These are phyloP conservation scores for Bolboschoenus planiculmis DNA, from an alignment of 176 grass and related monocot genomes.

Conservation along the genomic window DNA sequence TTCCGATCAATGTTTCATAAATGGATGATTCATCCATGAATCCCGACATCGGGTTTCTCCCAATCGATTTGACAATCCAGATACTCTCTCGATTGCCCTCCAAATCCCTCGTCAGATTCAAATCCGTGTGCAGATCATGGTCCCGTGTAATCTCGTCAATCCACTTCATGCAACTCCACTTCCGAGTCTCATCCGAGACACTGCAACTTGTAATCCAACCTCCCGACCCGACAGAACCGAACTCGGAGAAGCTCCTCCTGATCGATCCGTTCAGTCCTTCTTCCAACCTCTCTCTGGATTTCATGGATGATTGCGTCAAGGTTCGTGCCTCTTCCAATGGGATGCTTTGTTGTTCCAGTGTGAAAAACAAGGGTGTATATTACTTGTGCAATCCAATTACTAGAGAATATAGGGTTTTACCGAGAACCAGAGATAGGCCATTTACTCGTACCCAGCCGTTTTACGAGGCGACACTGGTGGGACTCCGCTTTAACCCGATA, in stretches of 20 bases:
- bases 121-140: conserved; percentile 39
- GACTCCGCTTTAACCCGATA: conserved; percentile 28
- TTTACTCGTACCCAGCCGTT: conserved; percentile 38
- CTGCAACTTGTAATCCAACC: conserved; percentile 26
- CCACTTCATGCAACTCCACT: conserved; percentile 37
- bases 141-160: conserved; percentile 23
- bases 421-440: conserved; percentile 33
- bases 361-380: conserved; percentile 37
- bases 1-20: too few species aligned
- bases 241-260: conserved; percentile 1
- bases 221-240: conserved; percentile 7
- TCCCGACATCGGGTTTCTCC: conserved; percentile 18
- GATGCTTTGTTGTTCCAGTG: conserved; percentile 34
- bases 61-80: conserved; percentile 29
- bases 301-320: conserved; percentile 39
- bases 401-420: conserved; percentile 36
- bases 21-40: not conserved
- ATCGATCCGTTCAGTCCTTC: conserved; percentile 14
- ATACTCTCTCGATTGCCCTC: conserved; percentile 33
- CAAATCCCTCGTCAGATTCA: conserved; percentile 39
- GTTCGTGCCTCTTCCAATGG: conserved; percentile 44
- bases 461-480: conserved; percentile 43
- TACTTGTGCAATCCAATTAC: conserved; percentile 45
- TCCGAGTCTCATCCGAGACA: conserved; percentile 8
- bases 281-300: conserved; percentile 22